Evolutionary conservation across 2,329 filamentous ascomycete genomes (phyloP).

Genomic region (Venturia effusa): DNA sequence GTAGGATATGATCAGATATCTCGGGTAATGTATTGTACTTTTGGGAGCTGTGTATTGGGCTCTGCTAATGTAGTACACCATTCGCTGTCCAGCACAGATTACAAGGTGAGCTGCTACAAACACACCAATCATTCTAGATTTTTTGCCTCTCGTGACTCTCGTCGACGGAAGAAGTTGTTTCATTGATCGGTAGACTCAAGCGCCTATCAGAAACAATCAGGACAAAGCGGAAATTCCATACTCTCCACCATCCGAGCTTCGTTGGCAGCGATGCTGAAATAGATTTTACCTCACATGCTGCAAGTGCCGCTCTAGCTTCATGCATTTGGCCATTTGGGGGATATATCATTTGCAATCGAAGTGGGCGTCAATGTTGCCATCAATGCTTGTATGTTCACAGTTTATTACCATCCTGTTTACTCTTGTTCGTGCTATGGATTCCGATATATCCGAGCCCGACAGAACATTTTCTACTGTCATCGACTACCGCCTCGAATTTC

Average conservation of each 20-base stretch:
- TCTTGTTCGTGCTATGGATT: slow-evolving; percentile 41
- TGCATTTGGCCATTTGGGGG: slow-evolving; percentile 41
- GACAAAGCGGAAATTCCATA: slow-evolving; percentile 2
- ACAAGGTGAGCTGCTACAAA: too few species aligned
- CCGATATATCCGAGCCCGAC: slow-evolving; percentile 42
- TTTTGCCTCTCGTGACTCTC: too few species aligned
- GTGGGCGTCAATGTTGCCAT: slow-evolving; percentile 25
- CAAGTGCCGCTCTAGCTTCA: slow-evolving; percentile 41
- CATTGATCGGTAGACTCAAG: slow-evolving; percentile 50
- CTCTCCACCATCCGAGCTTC: slow-evolving; percentile 52
- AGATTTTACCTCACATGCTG: slow-evolving; percentile 32
- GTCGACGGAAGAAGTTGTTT: slow-evolving; percentile 44
- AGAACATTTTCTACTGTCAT: slow-evolving; percentile 27
- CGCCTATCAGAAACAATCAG: slow-evolving; percentile 22
- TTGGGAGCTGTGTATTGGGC: not conserved
- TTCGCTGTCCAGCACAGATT: not conserved
- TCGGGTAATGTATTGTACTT: not conserved
- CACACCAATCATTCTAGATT: too few species aligned
- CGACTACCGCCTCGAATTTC: not conserved
- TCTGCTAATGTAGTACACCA: not conserved
- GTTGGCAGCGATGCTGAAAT: slow-evolving; percentile 41
- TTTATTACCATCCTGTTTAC: slow-evolving; percentile 46
- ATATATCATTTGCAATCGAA: slow-evolving; percentile 3
- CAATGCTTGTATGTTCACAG: slow-evolving; percentile 46
- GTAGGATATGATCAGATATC: not conserved